These are phyloP conservation scores for Dalechampia spathulata DNA, from an alignment of 441 rosid genomes.

Conservation along the genomic window DNA sequence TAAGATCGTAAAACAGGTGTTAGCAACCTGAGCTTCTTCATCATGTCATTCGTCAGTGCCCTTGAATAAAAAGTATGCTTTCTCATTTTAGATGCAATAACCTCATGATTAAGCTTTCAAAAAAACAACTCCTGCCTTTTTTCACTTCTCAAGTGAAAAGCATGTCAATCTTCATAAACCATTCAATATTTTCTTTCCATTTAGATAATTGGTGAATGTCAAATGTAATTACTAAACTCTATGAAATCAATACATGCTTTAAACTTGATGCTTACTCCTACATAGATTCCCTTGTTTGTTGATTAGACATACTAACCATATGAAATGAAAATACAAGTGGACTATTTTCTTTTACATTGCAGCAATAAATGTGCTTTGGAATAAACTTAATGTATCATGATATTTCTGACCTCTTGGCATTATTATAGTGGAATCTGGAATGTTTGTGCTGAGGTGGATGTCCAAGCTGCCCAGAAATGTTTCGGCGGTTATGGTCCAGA, in stretches of 20 bases:
- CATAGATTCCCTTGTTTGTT: background rate
- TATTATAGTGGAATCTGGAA: constrained; percentile 23
- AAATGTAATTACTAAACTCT: background rate
- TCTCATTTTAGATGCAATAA: no score
- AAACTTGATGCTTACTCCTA: background rate
- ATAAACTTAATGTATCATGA: background rate
- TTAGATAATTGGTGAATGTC: background rate
- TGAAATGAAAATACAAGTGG: background rate
- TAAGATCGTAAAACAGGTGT: background rate
- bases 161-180: background rate
- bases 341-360: background rate
- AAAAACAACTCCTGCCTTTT: background rate
- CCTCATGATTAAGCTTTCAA: no score
- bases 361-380: background rate
- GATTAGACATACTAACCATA: background rate
- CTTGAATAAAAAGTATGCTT: background rate
- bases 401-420: constrained; percentile 32
- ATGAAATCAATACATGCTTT: background rate
- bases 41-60: background rate
- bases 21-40: background rate
- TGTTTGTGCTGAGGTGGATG: constrained; percentile 21
- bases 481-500: constrained; percentile 53
- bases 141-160: background rate
- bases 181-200: background rate
- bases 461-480: constrained; percentile 63